Conservation (phyloP, 2,329 filamentous ascomycete genomes). For the Ophiostoma novo-ulmi region DNA sequence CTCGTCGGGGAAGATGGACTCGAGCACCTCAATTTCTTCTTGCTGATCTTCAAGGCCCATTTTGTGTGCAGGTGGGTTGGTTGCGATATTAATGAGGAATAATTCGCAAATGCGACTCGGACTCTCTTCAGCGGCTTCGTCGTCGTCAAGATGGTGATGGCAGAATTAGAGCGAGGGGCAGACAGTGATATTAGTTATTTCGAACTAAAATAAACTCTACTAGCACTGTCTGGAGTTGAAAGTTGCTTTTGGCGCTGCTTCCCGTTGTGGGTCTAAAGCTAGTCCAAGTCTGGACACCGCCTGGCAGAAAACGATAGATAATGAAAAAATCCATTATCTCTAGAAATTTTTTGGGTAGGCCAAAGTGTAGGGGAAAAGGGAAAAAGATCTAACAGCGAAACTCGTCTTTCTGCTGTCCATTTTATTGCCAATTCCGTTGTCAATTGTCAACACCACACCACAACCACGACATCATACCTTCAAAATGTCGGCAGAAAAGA, state of each 20-base stretch:
- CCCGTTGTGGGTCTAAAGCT: conserved; percentile 23
- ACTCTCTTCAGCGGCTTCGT: neutral
- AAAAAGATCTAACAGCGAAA: neutral
- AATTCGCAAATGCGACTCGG: neutral
- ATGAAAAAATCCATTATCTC: conserved; percentile 15
- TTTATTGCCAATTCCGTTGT: neutral
- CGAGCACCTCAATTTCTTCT: conserved; percentile 95
- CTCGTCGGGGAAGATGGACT: conserved; percentile 97
- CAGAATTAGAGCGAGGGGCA: conserved; percentile 19
- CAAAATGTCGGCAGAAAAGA: conserved; percentile 47
- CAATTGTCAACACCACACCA: conserved; percentile 1
- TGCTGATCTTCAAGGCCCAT: conserved; percentile 81
- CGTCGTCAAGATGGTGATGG: conserved; percentile 2
- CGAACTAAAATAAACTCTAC: neutral
- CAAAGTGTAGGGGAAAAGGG: neutral
- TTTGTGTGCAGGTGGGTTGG: conserved; percentile 25
- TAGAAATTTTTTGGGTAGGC: conserved; percentile 19
- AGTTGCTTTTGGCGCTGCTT: conserved; percentile 6
- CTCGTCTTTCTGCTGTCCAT: neutral
- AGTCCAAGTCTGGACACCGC: conserved; percentile 31
- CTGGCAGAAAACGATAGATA: conserved; percentile 31
- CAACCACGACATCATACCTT: conserved; percentile 13
- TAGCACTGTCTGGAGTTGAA: neutral
- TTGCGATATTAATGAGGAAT: too few species aligned
- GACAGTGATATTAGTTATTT: conserved; percentile 13